These are phyloP conservation scores for Funneliformis geosporum DNA, from an alignment of 192 early-diverging fungal genomes.

Conservation along the genomic window DNA sequence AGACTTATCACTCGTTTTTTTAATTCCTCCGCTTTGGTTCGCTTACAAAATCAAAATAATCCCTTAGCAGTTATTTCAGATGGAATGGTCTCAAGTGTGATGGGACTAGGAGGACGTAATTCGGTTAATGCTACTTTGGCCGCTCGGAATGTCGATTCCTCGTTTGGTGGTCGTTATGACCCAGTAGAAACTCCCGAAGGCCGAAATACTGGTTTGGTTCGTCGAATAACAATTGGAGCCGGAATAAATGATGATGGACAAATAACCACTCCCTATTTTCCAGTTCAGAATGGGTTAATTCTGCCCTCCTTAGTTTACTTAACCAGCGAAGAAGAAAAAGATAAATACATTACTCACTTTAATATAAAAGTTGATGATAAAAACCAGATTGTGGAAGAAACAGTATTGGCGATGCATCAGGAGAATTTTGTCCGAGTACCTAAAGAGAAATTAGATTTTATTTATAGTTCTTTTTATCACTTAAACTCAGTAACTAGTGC, in stretches of 20 bases:
- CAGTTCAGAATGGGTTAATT: slow-evolving; percentile 8
- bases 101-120: slow-evolving; percentile 16
- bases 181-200: slow-evolving; percentile 24
- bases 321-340: slow-evolving; percentile 11
- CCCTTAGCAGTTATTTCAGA: slow-evolving; percentile 1
- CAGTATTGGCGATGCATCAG: background rate
- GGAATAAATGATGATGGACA: slow-evolving; percentile 20
- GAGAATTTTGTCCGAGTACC: slow-evolving; percentile 12
- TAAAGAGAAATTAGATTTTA: slow-evolving; percentile 17
- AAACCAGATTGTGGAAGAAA: background rate
- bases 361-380: slow-evolving; percentile 23
- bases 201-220: background rate
- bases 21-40: slow-evolving; percentile 15
- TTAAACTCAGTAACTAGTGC: slow-evolving; percentile 19
- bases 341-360: slow-evolving; percentile 11
- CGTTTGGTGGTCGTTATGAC: slow-evolving; percentile 12
- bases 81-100: background rate
- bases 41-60: slow-evolving; percentile 25
- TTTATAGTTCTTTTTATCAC: slow-evolving; percentile 17
- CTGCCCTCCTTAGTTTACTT: slow-evolving; percentile 13
- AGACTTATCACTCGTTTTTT: slow-evolving; percentile 1
- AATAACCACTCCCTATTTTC: background rate
- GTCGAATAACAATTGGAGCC: background rate
- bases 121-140: slow-evolving; percentile 2
- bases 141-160: slow-evolving; percentile 14